Base-by-base conservation (phyloP, 257 asterid genomes). In the Verbascum thapsus region DNA sequence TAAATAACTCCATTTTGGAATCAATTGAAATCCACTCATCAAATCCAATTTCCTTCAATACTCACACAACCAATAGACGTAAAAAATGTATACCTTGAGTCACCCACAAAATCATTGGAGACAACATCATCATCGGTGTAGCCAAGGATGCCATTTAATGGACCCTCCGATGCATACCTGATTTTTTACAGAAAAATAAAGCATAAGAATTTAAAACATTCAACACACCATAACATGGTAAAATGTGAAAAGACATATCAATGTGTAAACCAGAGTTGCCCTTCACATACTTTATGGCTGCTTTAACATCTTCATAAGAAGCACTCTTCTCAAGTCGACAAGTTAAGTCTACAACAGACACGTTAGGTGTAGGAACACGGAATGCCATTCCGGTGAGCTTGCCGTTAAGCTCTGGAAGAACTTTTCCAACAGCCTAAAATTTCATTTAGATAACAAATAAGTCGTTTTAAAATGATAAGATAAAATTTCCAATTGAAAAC, bases 91-190 rank as follows among this genome's bases (percentile, higher is more conserved):
- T 81, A 90, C 99, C 99, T 88, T 8, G 94, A 73, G 77, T 94
- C 99, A 16, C 99, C 99, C 55, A 94, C 79, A 75, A 94, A 94
- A 75, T 94, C 99, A 74, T 82, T 94, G 73, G 99, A 94, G 70
- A 94, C 99, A 15, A 90, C 99, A 78, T 94, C 98, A 45, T 94
- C 99, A 22, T 94, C 98, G 0, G 98, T 94, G 87, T 90, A 94
- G 54, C 99, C 99, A 59, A 94, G 94, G 73, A 94, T 94, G 76
- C 99, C 98, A 15, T 71, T 83, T 71, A 90, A 64, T 9, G 95
- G 90, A 64, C 98, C 96, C 75, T 90, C 99, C 5, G 99, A 75
- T 12, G 99, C 99, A 79, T 85, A 74, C 78, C 99, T 94, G 77
- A n/a, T n/a, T n/a, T n/a, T n/a, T n/a, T n/a, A n/a, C n/a, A n/a